These are phyloP conservation scores for Haplographium delicatum DNA, from an alignment of 495 filamentous ascomycete genomes.

Conservation along the genomic window DNA sequence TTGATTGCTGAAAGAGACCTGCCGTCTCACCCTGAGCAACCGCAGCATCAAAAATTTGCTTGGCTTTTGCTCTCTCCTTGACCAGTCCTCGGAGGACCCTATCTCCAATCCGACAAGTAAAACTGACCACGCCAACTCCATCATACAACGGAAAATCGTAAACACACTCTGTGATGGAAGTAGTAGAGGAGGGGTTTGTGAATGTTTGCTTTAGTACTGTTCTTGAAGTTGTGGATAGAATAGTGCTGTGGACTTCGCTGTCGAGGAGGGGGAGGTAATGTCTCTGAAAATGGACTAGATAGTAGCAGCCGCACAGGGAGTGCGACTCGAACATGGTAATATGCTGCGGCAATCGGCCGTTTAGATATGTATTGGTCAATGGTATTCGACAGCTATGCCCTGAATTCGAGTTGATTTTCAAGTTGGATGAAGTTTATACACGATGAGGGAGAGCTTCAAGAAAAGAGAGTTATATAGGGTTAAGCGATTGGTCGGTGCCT, in stretches of 20 bases:
- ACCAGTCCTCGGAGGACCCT: conserved; percentile 51
- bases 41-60: conserved; percentile 47
- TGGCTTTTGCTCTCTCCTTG: conserved; percentile 55
- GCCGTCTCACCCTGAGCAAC: conserved; percentile 52
- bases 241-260: conserved; percentile 44
- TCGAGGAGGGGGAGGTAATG: conserved; percentile 50
- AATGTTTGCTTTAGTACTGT: conserved; percentile 60
- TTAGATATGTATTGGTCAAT: no score
- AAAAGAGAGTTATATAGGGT: no score
- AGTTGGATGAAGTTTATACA: no score
- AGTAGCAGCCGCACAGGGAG: conserved; percentile 23
- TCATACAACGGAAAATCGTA: conserved; percentile 68
- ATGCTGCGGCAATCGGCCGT: no score
- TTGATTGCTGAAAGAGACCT: conserved; percentile 55
- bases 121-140: conserved; percentile 59
- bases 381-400: no score
- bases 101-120: conserved; percentile 49
- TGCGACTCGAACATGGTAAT: no score
- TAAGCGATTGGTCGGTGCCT: no score
- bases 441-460: no score
- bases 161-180: conserved; percentile 43
- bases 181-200: conserved; percentile 39
- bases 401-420: no score
- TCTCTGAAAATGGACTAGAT: conserved; percentile 10
- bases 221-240: conserved; percentile 50